Conservation (phyloP, 176 grass and related monocot species). For the Themeda triandra region DNA sequence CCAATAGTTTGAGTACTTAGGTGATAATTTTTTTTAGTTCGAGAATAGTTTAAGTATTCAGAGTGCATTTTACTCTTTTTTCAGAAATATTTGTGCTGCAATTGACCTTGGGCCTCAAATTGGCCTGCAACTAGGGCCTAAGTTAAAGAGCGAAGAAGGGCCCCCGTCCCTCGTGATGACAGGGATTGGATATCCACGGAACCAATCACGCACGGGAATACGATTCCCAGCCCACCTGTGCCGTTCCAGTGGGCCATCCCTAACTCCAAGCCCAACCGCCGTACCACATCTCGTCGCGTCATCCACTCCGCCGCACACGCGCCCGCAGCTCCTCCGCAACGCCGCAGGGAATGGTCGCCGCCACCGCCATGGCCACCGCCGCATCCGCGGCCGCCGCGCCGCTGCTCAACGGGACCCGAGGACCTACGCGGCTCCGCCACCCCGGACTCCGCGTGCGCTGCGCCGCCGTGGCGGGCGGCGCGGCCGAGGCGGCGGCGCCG, state of each 20-base stretch:
- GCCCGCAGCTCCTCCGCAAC: not conserved
- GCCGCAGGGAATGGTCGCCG: slow-evolving; percentile 26
- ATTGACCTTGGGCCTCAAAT: not conserved
- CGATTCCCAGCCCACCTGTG: slow-evolving; percentile 13
- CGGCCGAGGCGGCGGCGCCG: slow-evolving; percentile 3
- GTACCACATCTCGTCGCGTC: slow-evolving; percentile 14
- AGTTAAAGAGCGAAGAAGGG: no score
- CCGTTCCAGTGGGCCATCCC: not conserved
- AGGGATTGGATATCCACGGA: not conserved
- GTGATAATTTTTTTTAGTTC: no score
- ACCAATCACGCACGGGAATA: slow-evolving; percentile 1
- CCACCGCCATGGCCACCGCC: slow-evolving; percentile 20
- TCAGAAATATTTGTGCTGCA: not conserved
- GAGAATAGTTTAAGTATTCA: no score
- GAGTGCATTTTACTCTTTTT: no score
- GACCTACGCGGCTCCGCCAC: not conserved
- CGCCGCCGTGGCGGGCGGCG: slow-evolving; percentile 17
- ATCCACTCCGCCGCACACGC: slow-evolving; percentile 29
- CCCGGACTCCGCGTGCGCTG: not conserved
- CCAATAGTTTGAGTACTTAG: no score
- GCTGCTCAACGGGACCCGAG: not conserved
- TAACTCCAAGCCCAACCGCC: not conserved
- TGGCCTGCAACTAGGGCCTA: not conserved
- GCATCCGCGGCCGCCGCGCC: slow-evolving; percentile 8
- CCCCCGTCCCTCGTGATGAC: not conserved